These are phyloP conservation scores for Colletotrichum australisinense DNA, from an alignment of 2,329 filamentous ascomycete species.

Conservation along the genomic window DNA sequence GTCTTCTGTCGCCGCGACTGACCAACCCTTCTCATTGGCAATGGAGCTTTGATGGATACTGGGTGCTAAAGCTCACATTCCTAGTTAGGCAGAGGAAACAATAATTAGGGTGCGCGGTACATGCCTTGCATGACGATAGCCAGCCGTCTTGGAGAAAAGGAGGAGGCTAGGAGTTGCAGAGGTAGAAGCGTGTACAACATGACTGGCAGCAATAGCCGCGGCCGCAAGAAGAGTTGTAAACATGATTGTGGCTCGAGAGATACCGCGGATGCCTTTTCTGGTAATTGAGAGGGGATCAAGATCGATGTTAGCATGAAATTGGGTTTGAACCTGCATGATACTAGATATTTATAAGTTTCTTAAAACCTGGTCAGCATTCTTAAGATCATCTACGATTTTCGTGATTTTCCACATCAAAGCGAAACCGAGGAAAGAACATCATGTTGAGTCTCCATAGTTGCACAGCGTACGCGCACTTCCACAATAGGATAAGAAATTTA, in stretches of 20 bases:
- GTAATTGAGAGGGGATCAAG: too few relatives aligned
- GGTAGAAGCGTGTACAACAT: too few relatives aligned
- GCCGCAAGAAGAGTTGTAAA: not conserved
- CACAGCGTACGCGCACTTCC: not conserved
- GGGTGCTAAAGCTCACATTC: not conserved
- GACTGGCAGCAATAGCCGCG: not conserved
- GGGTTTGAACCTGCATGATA: not conserved
- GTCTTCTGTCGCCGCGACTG: not conserved
- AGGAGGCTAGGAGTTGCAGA: not conserved
- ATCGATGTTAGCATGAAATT: not conserved
- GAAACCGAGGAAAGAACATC: not conserved
- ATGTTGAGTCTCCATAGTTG: not conserved
- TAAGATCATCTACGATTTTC: not conserved
- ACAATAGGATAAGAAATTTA: not conserved
- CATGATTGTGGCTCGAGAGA: not conserved
- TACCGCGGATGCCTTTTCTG: not conserved
- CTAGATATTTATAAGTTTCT: not conserved
- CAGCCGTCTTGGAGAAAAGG: not conserved
- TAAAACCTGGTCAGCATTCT: too few relatives aligned
- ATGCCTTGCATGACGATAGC: not conserved
- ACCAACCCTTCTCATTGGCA: not conserved
- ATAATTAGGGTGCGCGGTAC: too few relatives aligned
- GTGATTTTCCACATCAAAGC: not conserved
- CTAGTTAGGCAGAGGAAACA: not conserved
- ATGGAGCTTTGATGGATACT: too few relatives aligned